phyloP scores from a whole-genome alignment of 2,329 filamentous ascomycete species.

The Fusarium zealandicum region DNA sequence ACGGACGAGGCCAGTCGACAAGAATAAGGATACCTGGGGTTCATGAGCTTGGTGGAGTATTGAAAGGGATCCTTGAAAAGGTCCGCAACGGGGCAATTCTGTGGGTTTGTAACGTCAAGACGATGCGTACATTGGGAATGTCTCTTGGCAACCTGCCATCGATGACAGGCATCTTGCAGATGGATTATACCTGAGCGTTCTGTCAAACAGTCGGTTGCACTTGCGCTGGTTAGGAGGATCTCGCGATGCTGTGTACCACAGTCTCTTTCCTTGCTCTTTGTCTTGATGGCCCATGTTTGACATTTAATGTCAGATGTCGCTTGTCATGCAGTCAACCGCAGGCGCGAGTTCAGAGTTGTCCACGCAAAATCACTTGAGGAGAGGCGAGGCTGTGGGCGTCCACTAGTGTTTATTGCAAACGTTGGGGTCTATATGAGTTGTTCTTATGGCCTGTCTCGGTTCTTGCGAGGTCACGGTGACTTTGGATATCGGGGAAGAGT shows the following conservation, averaged over 20 bases:
- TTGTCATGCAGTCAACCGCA: conserved; percentile 31
- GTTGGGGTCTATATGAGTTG: background rate
- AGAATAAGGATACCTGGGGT: conserved; percentile 23
- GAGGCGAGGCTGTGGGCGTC: too few relatives aligned
- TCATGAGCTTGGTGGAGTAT: conserved; percentile 13
- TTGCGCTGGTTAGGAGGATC: conserved; percentile 19
- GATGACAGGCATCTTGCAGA: conserved; percentile 17
- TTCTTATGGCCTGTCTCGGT: conserved; percentile 5
- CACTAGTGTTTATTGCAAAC: too few relatives aligned
- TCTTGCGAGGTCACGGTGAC: conserved; percentile 3
- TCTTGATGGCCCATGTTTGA: conserved; percentile 33
- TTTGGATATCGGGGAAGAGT: conserved; percentile 14
- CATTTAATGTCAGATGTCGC: conserved; percentile 35
- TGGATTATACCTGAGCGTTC: conserved; percentile 3
- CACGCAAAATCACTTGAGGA: background rate
- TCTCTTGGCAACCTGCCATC: conserved; percentile 10
- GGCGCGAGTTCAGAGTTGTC: background rate
- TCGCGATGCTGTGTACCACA: conserved; percentile 23
- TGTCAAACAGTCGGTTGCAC: conserved; percentile 16
- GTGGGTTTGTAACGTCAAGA: background rate
- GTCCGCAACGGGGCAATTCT: background rate
- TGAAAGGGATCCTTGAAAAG: background rate
- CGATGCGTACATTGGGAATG: conserved; percentile 19
- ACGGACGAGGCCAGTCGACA: conserved; percentile 20
- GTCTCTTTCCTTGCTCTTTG: conserved; percentile 29